phyloP scores from a whole-genome alignment of 176 grass and related monocot species.

The Tillandsia fasciculata region DNA sequence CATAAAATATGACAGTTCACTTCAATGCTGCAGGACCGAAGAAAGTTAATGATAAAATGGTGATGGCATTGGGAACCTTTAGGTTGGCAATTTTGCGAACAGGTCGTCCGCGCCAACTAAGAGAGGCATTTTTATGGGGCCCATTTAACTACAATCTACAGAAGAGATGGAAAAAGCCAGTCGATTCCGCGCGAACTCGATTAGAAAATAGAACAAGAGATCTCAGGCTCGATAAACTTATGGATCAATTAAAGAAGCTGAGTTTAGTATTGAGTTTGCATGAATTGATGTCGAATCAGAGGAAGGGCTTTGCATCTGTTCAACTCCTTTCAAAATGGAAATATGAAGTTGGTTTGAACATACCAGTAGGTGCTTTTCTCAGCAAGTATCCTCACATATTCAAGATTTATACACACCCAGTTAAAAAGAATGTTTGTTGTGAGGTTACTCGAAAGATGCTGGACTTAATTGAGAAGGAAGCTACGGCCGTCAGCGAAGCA shows the following conservation, averaged over 20 bases:
- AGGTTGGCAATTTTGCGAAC: neutral
- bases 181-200: slow-evolving; percentile 45
- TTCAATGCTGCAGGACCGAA: too few relatives aligned
- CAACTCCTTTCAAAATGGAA: slow-evolving; percentile 51
- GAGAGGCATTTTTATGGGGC: slow-evolving; percentile 1
- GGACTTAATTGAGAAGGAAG: slow-evolving; percentile 42
- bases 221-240: slow-evolving; percentile 48
- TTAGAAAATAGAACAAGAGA: slow-evolving; percentile 53
- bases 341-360: slow-evolving; percentile 40
- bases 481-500: slow-evolving; percentile 26
- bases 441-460: slow-evolving; percentile 34
- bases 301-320: slow-evolving; percentile 49
- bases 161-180: slow-evolving; percentile 48
- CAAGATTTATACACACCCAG: slow-evolving; percentile 37
- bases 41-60: neutral
- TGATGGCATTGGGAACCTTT: neutral
- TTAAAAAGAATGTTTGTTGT: slow-evolving; percentile 46
- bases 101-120: neutral
- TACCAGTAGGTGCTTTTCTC: slow-evolving; percentile 36
- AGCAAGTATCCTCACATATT: slow-evolving; percentile 56
- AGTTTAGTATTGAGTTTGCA: slow-evolving; percentile 31
- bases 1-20: too few relatives aligned
- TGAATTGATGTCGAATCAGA: slow-evolving; percentile 39
- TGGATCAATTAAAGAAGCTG: slow-evolving; percentile 47
- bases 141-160: slow-evolving; percentile 25